Base-by-base conservation (phyloP, 306 rosid genomes). In the Vigna mungo region DNA sequence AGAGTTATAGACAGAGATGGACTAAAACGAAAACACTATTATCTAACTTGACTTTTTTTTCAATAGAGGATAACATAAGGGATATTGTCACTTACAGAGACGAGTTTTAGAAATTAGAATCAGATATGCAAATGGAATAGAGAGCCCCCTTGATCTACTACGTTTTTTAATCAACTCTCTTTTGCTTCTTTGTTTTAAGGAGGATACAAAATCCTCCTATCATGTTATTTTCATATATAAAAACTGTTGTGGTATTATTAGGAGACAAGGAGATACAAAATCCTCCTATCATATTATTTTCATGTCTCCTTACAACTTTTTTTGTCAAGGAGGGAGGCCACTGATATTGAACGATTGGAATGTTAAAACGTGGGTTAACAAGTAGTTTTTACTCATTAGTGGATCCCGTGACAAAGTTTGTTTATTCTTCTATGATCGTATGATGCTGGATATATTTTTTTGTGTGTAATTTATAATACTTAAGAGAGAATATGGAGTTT, bases 391-490 rank as follows among this genome's bases (percentile, higher is more conserved):
- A 6, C 8, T 48, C 18, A 46, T 46, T 46, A 46, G 51, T 6
- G 34, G 47, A 13, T 61, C 46, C 62, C 7, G 48, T 60, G 21
- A 32, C 71, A 10, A 46, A 47, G 70, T 61, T 75, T 9, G 18
- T 4, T 30, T 30, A 6, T 75, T 46, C 61, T 47, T 48, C 7
- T 17, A 46, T 47, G 49, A 18, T 61, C 34, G 17, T 30, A 18
- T 62, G 71, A 32, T 47, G 49, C 36, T 13, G 49, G 72, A 49
- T 20, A 62, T 66, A 65, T 65, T 54, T 74, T 74, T 13, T 7
- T 13, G 3, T 67, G 72, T 44, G 20, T 14, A 7, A 44, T 66
- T 21, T 66, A 66, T 14, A 41, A 20, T 44, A 20, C 72, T 43
- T 30, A 17, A 39, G 11, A 39, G 27, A 30, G 17, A 70, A 44